These are phyloP conservation scores for Aspergillus funiculosus DNA, from an alignment of 495 filamentous ascomycete species.

Conservation along the genomic window DNA sequence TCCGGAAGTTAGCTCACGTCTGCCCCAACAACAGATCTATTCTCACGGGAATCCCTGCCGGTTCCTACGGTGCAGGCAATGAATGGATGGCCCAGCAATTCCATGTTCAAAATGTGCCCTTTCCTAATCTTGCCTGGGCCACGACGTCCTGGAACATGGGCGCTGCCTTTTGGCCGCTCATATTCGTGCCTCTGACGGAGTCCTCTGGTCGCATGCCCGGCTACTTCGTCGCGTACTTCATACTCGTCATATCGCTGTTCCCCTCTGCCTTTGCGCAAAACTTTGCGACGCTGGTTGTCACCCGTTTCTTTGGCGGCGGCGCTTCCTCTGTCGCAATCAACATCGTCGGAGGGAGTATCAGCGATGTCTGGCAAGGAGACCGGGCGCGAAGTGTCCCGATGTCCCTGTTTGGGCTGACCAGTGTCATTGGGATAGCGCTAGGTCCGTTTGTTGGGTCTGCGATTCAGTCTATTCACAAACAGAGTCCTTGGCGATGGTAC, in stretches of 20 bases:
- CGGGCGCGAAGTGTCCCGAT: slow-evolving; percentile 39
- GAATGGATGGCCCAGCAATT: slow-evolving; percentile 34
- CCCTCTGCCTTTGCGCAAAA: slow-evolving; percentile 47
- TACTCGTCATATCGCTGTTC: slow-evolving; percentile 44
- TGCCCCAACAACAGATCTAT: slow-evolving; percentile 27
- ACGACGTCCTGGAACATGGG: slow-evolving; percentile 49
- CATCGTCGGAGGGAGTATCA: slow-evolving; percentile 43
- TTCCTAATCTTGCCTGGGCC: slow-evolving; percentile 44
- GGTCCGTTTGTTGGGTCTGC: slow-evolving; percentile 45
- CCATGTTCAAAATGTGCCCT: slow-evolving; percentile 39
- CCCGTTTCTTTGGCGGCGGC: slow-evolving; percentile 46
- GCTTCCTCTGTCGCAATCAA: slow-evolving; percentile 43
- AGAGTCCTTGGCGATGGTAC: slow-evolving; percentile 42
- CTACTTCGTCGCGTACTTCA: slow-evolving; percentile 44
- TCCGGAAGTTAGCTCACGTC: not conserved
- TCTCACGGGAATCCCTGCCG: slow-evolving; percentile 39
- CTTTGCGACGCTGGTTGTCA: slow-evolving; percentile 47
- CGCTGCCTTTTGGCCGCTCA: slow-evolving; percentile 46
- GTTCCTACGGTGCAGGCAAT: slow-evolving; percentile 38
- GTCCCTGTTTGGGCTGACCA: slow-evolving; percentile 40
- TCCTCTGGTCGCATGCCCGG: slow-evolving; percentile 45
- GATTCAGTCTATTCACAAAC: slow-evolving; percentile 33
- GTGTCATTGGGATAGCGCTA: slow-evolving; percentile 42
- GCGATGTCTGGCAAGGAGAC: slow-evolving; percentile 39
- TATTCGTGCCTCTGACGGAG: slow-evolving; percentile 50